Base-by-base conservation (phyloP, 495 filamentous ascomycete genomes). In the Aspergillus steynii region DNA sequence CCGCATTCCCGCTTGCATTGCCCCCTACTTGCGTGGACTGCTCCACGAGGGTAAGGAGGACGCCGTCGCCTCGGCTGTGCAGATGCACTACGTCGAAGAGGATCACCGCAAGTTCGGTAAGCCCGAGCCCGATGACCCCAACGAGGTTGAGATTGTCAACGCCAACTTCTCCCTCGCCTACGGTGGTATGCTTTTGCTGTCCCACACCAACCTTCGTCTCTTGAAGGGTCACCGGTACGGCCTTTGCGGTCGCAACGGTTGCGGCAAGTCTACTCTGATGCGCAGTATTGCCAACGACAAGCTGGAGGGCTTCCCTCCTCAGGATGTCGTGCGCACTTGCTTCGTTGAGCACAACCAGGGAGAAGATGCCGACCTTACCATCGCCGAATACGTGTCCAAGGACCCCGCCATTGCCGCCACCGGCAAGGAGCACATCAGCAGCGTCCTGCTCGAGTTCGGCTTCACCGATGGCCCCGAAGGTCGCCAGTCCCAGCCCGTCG, bases 331-430 rank as follows among this genome's bases (percentile, higher is more conserved):
- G 58, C 88, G 89, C 57, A 98, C 95, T 32, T 99, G 96, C 78
- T 99, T 98, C 64, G 95, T 99, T 26, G 95, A 99, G 82, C 95
- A 99, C 79, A 96, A 96, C 75, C 93, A 98, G 76, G 93, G 93
- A 61, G 96, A 97, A 74, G 93, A 96, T 76, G 93, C 93, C 53
- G 93, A 97, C 63, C 87, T 97, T 61, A 97, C 86, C 72, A 97
- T 99, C 70, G 81, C 96, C 12, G 92, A 97, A 52, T 99, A 92
- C 71, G 88, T 95, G 62, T 74, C 84, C 47, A 92, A 94, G 67
- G 93, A 97, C 69, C 92, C 92, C 2, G 83, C 84, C 37, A 87
- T 97, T 59, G 86, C 86, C 45, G 79, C 85, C n/a, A 84, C 90
- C 61, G 90, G 88, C 58, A 74, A 74, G 32, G 90, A 94, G 61